Conservation (phyloP, 176 grass and related monocot species). For the Aegilops speltoides region DNA sequence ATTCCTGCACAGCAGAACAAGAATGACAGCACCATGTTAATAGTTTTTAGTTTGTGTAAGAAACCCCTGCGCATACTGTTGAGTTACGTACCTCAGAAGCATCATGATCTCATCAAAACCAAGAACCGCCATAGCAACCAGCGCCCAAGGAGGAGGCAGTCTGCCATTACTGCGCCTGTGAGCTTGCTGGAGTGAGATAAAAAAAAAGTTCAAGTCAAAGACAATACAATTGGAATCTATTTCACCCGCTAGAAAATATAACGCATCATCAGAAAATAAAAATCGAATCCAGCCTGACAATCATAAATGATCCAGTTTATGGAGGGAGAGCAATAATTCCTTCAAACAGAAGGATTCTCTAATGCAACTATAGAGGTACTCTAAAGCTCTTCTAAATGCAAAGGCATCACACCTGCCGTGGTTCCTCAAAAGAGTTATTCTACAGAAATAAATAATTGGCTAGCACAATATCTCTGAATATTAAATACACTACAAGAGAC, state of each 20-base stretch:
- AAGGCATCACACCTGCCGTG: constrained; percentile 1
- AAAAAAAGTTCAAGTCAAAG: constrained; percentile 16
- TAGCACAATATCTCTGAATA: not conserved
- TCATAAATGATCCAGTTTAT: not conserved
- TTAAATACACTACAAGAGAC: not conserved
- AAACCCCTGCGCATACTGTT: not conserved
- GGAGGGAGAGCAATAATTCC: not conserved
- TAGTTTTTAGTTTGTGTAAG: not conserved
- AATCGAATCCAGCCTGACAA: not conserved
- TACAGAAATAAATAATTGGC: constrained; percentile 1
- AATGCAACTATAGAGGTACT: not conserved
- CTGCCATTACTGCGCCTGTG: constrained; percentile 56
- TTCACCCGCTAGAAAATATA: not conserved
- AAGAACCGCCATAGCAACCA: constrained; percentile 73
- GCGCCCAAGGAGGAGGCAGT: constrained; percentile 87
- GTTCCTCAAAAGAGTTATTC: not conserved
- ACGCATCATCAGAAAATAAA: not conserved
- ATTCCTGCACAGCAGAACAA: constrained; percentile 63
- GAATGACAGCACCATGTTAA: constrained; percentile 19
- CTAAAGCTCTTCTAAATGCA: not conserved
- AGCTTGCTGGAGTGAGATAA: constrained; percentile 66
- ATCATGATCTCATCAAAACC: constrained; percentile 96
- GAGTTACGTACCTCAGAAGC: constrained; percentile 41
- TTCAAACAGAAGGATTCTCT: not conserved
- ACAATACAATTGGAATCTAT: not conserved